Evolutionary conservation across 306 rosid genomes (phyloP).

Genomic region (Heteromeles arbutifolia): DNA sequence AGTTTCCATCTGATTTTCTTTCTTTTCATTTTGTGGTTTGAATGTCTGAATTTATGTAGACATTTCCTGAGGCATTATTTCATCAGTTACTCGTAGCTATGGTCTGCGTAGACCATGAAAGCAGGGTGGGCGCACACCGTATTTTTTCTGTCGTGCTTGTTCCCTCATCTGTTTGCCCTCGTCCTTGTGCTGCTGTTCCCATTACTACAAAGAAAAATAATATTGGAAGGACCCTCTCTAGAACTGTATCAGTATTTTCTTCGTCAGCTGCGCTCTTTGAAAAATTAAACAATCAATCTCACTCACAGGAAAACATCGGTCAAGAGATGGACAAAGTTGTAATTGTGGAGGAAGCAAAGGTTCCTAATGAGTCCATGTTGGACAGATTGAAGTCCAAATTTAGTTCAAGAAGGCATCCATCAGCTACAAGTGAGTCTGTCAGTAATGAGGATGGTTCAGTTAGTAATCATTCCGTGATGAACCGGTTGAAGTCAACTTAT

Average conservation of each 20-base stretch:
- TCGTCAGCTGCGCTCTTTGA: conserved; percentile 20
- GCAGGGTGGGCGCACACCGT: conserved; percentile 21
- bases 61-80: conserved; percentile 40
- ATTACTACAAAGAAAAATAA: conserved; percentile 22
- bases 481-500: conserved; percentile 56
- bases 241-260: conserved; percentile 38
- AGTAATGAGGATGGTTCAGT: conserved; percentile 9
- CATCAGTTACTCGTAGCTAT: conserved; percentile 31
- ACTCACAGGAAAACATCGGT: conserved; percentile 4
- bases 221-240: conserved; percentile 56
- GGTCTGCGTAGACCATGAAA: conserved; percentile 20
- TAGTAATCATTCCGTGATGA: conserved; percentile 36
- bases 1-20: not conserved
- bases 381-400: conserved; percentile 52
- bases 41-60: conserved; percentile 13
- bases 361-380: conserved; percentile 36
- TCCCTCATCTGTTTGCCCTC: conserved; percentile 28
- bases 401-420: conserved; percentile 29
- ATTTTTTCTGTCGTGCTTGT: conserved; percentile 27
- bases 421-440: conserved; percentile 12
- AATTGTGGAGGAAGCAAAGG: conserved; percentile 17
- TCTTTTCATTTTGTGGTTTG: not conserved
- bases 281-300: conserved; percentile 13
- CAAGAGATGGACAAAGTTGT: conserved; percentile 1
- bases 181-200: conserved; percentile 14